A percentile compares a stretch with the other conserved stretches of the same genome.
phyloP scores from a whole-genome alignment of 1,284 basidiomycete species.

The Peniophora sp. region DNA sequence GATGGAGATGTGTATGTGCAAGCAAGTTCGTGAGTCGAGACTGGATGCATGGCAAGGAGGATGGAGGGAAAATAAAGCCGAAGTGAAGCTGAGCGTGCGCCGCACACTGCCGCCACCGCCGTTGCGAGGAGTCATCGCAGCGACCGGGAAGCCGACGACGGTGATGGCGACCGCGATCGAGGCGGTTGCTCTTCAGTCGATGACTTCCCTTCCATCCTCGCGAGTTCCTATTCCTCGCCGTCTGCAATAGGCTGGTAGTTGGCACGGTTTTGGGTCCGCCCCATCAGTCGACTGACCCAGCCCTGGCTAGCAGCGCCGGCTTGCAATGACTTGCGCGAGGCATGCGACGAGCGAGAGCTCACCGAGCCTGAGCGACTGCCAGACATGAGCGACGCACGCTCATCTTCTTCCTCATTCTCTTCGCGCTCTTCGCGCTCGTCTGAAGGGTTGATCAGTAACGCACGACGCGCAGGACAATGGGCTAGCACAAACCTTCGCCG shows the following conservation, averaged over 20 bases:
- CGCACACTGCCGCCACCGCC: conserved; percentile 5
- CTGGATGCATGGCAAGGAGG: not conserved
- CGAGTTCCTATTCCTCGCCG: conserved; percentile 60
- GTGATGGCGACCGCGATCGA: conserved; percentile 1
- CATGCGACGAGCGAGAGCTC: conserved; percentile 21
- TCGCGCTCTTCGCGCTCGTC: conserved; percentile 40
- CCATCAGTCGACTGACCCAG: conserved; percentile 46
- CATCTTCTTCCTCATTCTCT: conserved; percentile 66
- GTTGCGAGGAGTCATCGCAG: not conserved
- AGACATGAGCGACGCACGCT: conserved; percentile 52
- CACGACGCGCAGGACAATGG: too few relatives aligned
- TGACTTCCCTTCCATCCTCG: conserved; percentile 39
- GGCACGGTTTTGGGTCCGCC: conserved; percentile 32
- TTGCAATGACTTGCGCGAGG: conserved; percentile 7
- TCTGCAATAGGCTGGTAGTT: conserved; percentile 48
- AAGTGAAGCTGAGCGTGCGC: not conserved
- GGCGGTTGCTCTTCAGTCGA: conserved; percentile 17
- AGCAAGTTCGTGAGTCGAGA: not conserved
- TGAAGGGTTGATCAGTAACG: conserved; percentile 13
- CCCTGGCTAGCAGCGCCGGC: conserved; percentile 20
- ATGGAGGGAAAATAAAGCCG: not conserved
- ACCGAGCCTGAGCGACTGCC: conserved; percentile 28
- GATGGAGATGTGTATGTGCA: not conserved
- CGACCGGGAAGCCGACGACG: conserved; percentile 5
- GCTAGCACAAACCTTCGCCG: conserved; percentile 67